phyloP scores from a whole-genome alignment of 805 yeast species.

The Myxozyma neglecta region DNA sequence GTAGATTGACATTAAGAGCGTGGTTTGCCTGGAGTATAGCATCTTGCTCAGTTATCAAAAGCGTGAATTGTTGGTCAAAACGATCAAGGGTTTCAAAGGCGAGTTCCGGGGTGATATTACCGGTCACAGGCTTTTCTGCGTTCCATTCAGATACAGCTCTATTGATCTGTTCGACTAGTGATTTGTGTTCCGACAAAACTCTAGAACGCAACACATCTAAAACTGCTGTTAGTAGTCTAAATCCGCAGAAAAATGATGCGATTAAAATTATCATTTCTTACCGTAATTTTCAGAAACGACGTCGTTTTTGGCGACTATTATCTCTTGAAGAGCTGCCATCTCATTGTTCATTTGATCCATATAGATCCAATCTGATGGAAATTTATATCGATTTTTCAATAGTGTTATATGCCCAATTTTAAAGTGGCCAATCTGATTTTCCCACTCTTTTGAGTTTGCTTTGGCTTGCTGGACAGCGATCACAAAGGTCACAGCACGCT shows the following conservation, averaged over 20 bases:
- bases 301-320: conserved; percentile 42
- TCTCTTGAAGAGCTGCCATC: conserved; percentile 45
- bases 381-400: conserved; percentile 47
- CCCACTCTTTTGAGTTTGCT: conserved; percentile 34
- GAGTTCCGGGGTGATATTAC: conserved; percentile 35
- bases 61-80: conserved; percentile 35
- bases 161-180: conserved; percentile 10
- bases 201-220: conserved; percentile 19
- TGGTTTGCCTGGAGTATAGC: conserved; percentile 41
- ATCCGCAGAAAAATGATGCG: conserved; percentile 20
- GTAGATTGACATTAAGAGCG: conserved; percentile 42
- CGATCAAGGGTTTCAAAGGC: conserved; percentile 35
- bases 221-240: not conserved
- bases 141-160: conserved; percentile 26
- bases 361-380: conserved; percentile 57
- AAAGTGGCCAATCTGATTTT: conserved; percentile 31
- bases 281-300: conserved; percentile 48
- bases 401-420: conserved; percentile 47
- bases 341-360: conserved; percentile 63
- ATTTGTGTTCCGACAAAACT: conserved; percentile 23
- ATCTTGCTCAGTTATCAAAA: conserved; percentile 23
- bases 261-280: not conserved
- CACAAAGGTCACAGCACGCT: conserved; percentile 44
- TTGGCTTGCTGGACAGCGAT: conserved; percentile 43
- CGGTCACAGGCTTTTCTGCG: conserved; percentile 38